A percentile compares a stretch with the other conserved stretches of the same genome.
Evolutionary conservation across 495 filamentous ascomycete species (phyloP).

Genomic region (Hapsidospora chrysogenum): DNA sequence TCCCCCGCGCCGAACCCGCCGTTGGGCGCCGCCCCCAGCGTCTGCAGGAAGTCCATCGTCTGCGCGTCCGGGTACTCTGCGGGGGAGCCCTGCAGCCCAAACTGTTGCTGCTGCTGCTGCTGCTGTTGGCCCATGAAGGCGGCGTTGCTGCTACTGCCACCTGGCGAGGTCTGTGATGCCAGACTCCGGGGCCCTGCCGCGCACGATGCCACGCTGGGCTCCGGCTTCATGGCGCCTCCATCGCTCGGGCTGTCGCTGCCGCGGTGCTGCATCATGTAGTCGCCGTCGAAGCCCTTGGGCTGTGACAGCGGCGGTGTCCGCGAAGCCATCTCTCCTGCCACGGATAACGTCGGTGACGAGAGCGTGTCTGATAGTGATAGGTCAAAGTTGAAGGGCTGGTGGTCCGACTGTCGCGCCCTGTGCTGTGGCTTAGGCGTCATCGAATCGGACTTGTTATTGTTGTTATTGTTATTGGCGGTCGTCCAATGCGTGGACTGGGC

Average conservation of each 20-base stretch:
- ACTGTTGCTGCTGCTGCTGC: constrained; percentile 7
- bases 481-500: background rate
- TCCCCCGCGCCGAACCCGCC: constrained; percentile 13
- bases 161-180: constrained; percentile 2
- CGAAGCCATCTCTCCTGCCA: background rate
- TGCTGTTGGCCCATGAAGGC: constrained; percentile 1
- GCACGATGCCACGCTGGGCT: constrained; percentile 23
- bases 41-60: constrained; percentile 29
- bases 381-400: constrained; percentile 3
- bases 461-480: background rate
- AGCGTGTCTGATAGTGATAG: constrained; percentile 2
- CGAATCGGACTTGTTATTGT: constrained; percentile 3
- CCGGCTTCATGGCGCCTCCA: constrained; percentile 18
- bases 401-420: background rate
- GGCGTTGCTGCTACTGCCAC: constrained; percentile 3
- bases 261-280: constrained; percentile 10
- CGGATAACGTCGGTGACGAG: constrained; percentile 3
- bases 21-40: constrained; percentile 6
- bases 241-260: constrained; percentile 15
- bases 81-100: constrained; percentile 4
- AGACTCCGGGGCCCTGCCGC: constrained; percentile 3
- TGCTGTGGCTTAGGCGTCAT: constrained; percentile 4
- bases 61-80: constrained; percentile 24
- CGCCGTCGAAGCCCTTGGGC: constrained; percentile 8
- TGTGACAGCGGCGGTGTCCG: constrained; percentile 10